Evolutionary conservation across 2,329 filamentous ascomycete species (phyloP), one percentile per base, ranked within the genome.

Genomic region (Botrytis medusae): DNA sequence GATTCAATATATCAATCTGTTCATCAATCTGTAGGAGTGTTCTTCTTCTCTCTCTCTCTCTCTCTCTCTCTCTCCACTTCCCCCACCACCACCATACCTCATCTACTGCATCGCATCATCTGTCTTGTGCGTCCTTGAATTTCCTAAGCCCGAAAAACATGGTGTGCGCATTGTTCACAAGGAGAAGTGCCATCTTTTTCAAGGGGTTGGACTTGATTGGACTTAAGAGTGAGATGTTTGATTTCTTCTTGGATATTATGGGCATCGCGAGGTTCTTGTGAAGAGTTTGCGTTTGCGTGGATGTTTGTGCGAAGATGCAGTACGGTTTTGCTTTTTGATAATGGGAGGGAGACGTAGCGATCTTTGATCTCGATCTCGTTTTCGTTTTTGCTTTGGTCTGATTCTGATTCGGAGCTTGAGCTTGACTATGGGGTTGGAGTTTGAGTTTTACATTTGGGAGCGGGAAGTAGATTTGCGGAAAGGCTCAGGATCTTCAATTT

Each of bases 41-140:
- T 9, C 37, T 37, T 37, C 37, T n/a, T n/a, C n/a, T n/a, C n/a
- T n/a, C n/a, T n/a, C n/a, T n/a, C n/a, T n/a, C n/a, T n/a, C n/a
- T n/a, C n/a, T n/a, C n/a, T n/a, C 40, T 42, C 10, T 12, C 40
- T 42, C 40, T 12, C 40, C 37, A 40, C 12, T 10, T 40, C 37
- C 37, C 22, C 46, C 9, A 25, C 10, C 2, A 29, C 22, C 9
- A 51, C 10, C 6, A 29, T 16, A 54, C 12, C 51, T 7, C n/a
- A 57, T 51, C 1, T 9, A 4, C 10, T 0, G 1, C 10, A 25
- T 51, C 22, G 34, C 9, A 51, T 25, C 9, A 42, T n/a, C 10
- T 14, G 0, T 57, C n/a, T 29, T 1, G n/a, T 1, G 0, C n/a
- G n/a, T 4, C 0, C 14, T 29, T 29, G 51, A 3, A 18, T 29